phyloP scores from a whole-genome alignment of 1,284 basidiomycete species.

The Pterulicium gracile region DNA sequence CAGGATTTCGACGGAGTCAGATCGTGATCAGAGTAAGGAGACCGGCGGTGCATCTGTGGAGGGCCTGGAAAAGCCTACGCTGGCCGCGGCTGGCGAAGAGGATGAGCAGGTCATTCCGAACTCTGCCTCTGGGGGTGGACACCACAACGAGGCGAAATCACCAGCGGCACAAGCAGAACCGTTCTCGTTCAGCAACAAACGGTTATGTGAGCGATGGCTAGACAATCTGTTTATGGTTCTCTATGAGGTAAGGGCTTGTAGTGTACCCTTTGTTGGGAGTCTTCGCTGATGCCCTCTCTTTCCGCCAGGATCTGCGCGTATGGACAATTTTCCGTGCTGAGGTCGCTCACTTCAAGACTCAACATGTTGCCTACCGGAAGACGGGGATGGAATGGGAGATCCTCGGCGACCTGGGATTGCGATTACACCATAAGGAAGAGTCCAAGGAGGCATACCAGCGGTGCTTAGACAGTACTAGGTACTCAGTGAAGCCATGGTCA shows the following conservation, averaged over 20 bases:
- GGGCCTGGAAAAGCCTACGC: constrained; percentile 49
- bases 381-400: constrained; percentile 99
- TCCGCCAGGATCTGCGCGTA: constrained; percentile 78
- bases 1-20: constrained; percentile 78
- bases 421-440: constrained; percentile 94
- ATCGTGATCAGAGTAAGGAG: constrained; percentile 28
- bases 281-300: constrained; percentile 1
- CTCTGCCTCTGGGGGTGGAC: constrained; percentile 21
- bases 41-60: constrained; percentile 16
- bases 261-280: neutral
- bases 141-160: constrained; percentile 14
- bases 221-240: constrained; percentile 99
- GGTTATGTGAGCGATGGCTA: constrained; percentile 95
- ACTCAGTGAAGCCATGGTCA: constrained; percentile 86
- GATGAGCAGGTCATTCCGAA: constrained; percentile 27
- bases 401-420: constrained; percentile 85
- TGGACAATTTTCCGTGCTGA: constrained; percentile 99
- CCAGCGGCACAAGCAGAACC: constrained; percentile 37
- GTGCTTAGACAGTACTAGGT: constrained; percentile 79
- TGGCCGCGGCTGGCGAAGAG: constrained; percentile 43
- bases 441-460: constrained; percentile 96
- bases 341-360: constrained; percentile 97
- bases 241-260: constrained; percentile 63
- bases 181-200: constrained; percentile 92
- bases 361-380: constrained; percentile 94